Conservation (phyloP, 352 stramenopile genomes). For the Globisporangium paddicum region DNA sequence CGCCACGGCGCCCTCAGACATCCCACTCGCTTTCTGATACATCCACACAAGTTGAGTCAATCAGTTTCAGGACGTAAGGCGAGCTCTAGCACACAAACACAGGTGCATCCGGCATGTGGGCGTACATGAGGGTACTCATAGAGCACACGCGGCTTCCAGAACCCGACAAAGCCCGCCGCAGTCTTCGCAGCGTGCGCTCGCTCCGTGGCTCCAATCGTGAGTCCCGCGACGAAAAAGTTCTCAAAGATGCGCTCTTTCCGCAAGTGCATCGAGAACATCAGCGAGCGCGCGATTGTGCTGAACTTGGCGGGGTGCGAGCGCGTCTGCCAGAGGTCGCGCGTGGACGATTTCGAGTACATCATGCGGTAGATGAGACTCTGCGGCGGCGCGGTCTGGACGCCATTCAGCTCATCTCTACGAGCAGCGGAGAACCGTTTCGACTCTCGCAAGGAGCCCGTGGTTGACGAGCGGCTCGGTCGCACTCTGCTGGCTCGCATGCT, state of each 20-base stretch:
- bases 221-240: slow-evolving; percentile 70
- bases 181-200: slow-evolving; percentile 21
- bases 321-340: slow-evolving; percentile 54
- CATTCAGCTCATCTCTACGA: neutral
- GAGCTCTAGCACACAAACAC: too few species aligned
- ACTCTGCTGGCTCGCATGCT: slow-evolving; percentile 25
- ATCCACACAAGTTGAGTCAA: neutral
- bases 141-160: slow-evolving; percentile 72
- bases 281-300: slow-evolving; percentile 59
- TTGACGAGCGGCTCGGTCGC: slow-evolving; percentile 50
- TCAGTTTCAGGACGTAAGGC: too few species aligned
- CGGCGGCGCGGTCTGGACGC: slow-evolving; percentile 26
- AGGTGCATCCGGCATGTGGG: too few species aligned
- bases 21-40: slow-evolving; percentile 22
- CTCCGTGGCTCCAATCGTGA: slow-evolving; percentile 31
- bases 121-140: slow-evolving; percentile 62
- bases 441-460: slow-evolving; percentile 31
- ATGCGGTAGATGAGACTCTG: slow-evolving; percentile 74
- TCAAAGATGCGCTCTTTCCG: slow-evolving; percentile 83
- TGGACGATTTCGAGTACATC: slow-evolving; percentile 64
- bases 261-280: slow-evolving; percentile 78
- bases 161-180: slow-evolving; percentile 30
- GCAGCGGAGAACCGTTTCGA: neutral
- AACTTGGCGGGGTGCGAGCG: slow-evolving; percentile 40
- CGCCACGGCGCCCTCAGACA: slow-evolving; percentile 46